Percentiles rank a stretch among this genome's conserved stretches.
Evolutionary conservation across 2,329 filamentous ascomycete species (phyloP).

Genomic region (Trichoderma sp.): DNA sequence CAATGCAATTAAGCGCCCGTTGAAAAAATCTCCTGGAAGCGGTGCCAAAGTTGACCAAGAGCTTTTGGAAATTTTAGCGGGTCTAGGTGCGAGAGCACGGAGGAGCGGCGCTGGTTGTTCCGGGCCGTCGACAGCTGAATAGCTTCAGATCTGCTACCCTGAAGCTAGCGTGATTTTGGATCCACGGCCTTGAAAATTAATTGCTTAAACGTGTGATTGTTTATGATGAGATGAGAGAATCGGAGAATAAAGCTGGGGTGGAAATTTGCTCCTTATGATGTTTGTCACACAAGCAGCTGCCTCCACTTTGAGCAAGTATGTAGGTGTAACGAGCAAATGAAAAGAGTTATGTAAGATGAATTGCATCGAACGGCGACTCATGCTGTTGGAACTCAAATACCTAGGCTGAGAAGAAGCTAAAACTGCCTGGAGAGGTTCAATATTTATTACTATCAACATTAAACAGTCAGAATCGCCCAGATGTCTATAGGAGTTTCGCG

Average conservation of each 20-base stretch:
- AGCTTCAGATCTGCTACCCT: not conserved
- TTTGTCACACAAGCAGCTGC: not conserved
- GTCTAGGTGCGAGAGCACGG: not conserved
- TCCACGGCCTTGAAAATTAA: not conserved
- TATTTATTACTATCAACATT: not conserved
- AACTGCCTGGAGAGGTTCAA: not conserved
- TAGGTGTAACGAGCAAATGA: not conserved
- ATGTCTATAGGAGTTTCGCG: not conserved
- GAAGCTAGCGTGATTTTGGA: not conserved
- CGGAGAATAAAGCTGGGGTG: not conserved
- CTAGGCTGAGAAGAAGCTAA: not conserved
- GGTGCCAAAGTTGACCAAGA: slow-evolving; percentile 12
- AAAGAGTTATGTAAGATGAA: not conserved
- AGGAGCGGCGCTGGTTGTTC: slow-evolving; percentile 8
- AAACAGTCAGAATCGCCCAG: not conserved
- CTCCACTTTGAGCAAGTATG: not conserved
- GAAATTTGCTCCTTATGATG: not conserved
- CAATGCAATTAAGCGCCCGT: slow-evolving; percentile 13
- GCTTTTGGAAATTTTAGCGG: slow-evolving; percentile 20
- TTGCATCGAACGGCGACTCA: not conserved
- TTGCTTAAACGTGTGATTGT: not conserved
- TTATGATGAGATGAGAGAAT: not conserved
- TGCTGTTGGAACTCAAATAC: not conserved
- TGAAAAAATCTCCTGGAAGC: not conserved
- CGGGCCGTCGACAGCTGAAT: not conserved